Base-by-base conservation (phyloP, 2,329 filamentous ascomycete genomes). In the Colletotrichum limetticola region DNA sequence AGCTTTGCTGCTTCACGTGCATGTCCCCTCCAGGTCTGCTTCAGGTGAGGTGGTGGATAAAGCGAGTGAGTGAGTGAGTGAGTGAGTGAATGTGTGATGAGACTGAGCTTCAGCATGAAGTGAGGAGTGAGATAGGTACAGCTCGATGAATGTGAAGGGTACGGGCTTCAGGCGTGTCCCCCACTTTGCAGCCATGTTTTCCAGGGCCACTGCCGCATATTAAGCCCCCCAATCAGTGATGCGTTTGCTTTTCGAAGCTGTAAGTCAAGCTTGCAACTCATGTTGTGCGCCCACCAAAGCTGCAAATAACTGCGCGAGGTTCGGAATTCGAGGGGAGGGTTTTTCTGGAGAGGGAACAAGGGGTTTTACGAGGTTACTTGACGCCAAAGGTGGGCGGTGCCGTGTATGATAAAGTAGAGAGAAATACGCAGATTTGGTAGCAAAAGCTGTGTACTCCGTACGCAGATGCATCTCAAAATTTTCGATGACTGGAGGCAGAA, bases 381-480 rank as follows among this genome's bases (percentile, higher is more conserved):
- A 68, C 32, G 28, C 52, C 55, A 14, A 55, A n/a, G 53, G 22
- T 8, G 56, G 26, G 66, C 56, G 61, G 28, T 49, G 42, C 42
- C 32, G 37, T 42, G 37, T 19, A 42, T 6, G 16, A 19, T 19
- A 42, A 16, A 3, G 16, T 42, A 42, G 46, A 19, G 11, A 28
- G 42, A 30, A 30, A 30, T 32, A 58, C 26, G 52, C 37, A 66
- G 52, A 59, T 32, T 24, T 69, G 58, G 42, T 53, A 46, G 66
- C 46, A 35, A 46, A 52, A 59, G 69, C 28, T 53, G 53, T 59
- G 35, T 53, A 72, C 42, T 19, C 52, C 60, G 69, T 19, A 42
- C 42, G 19, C 52, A 67, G 69, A 69, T 64, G 70, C 59, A 64
- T 71, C 71, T 74, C 61, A 62, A 71, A 74, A 52, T 62, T 71